Conservation (phyloP, 345 rosid genomes). For the Linum trigynum region DNA sequence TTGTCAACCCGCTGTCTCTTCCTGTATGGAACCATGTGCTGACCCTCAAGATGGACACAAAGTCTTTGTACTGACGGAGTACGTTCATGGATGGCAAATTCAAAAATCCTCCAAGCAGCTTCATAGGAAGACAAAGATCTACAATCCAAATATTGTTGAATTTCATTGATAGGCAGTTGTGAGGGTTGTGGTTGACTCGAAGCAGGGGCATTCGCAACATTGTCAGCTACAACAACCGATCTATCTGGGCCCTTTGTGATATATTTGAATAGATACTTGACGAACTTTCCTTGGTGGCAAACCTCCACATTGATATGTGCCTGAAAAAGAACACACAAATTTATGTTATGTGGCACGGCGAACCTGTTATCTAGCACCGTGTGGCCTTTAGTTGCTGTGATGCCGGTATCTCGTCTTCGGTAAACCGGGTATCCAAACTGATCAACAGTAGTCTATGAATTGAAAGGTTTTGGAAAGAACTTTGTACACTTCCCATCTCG, state of each 20-base stretch:
- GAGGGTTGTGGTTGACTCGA: no score
- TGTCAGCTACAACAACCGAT: not conserved
- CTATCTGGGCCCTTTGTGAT: constrained; percentile 1
- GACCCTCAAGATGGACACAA: no score
- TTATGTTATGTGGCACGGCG: constrained; percentile 1
- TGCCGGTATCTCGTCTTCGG: not conserved
- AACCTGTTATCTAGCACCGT: not conserved
- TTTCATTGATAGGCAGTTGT: no score
- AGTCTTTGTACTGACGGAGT: no score
- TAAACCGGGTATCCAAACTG: not conserved
- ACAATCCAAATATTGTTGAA: no score
- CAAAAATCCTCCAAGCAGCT: no score
- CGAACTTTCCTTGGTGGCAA: not conserved
- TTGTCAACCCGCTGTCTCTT: no score
- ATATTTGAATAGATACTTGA: constrained; percentile 3
- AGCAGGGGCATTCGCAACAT: no score
- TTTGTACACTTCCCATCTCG: not conserved
- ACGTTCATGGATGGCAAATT: no score
- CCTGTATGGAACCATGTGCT: no score
- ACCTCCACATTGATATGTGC: constrained; percentile 8
- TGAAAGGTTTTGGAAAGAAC: not conserved
- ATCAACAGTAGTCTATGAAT: not conserved
- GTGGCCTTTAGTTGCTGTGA: not conserved
- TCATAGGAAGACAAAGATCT: no score
- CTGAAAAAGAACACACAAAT: not conserved